Evolutionary conservation across 139 green algal genomes (phyloP), one percentile per base, ranked within the genome.

Genomic region (Chlamydomonas incerta): DNA sequence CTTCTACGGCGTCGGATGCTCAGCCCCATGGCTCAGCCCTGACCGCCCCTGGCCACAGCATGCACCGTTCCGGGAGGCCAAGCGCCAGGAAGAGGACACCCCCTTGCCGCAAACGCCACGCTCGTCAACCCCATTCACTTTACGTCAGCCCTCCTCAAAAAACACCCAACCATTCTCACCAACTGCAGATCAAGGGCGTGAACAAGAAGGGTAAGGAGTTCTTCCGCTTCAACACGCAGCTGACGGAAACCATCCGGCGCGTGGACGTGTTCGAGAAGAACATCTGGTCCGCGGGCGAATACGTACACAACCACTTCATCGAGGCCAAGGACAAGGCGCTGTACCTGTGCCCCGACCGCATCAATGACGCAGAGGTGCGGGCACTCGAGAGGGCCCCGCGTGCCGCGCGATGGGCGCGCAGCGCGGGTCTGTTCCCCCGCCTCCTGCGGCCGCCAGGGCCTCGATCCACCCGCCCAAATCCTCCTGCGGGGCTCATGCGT

Each of bases 311-410:
- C 83, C 96, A 98, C 90, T 98, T 99, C 76, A 86, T 99, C 31
- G 97, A 99, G 89, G 96, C 93, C 63, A 95, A 93, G 89, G 97
- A 99, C 93, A 93, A 98, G 80, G 95, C 98, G 70, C 98, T 99
- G 82, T 99, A 98, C 90, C 70, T 97, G n/a, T 88, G 87, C 28
- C 90, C 93, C 21, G 93, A 97, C 85, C 83, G 86, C 0, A 95
- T 97, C 75, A 93, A 94, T 41, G 92, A 90, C 57, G 87, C 89
- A n/a, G 89, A 93, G 85, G 92, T 93, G 34, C 10, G 92, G 4
- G 66, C 28, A 23, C 33, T n/a, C 1, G 11, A 10, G 31, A 14
- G 28, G 31, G 18, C n/a, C n/a, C 20, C 23, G 58, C 21, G 20
- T 28, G 8, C 20, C 21, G 20, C 58, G 17, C 52, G 52, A 13